These are phyloP conservation scores for Falciphora oryzae DNA, from an alignment of 2,329 filamentous ascomycete species.

Conservation along the genomic window DNA sequence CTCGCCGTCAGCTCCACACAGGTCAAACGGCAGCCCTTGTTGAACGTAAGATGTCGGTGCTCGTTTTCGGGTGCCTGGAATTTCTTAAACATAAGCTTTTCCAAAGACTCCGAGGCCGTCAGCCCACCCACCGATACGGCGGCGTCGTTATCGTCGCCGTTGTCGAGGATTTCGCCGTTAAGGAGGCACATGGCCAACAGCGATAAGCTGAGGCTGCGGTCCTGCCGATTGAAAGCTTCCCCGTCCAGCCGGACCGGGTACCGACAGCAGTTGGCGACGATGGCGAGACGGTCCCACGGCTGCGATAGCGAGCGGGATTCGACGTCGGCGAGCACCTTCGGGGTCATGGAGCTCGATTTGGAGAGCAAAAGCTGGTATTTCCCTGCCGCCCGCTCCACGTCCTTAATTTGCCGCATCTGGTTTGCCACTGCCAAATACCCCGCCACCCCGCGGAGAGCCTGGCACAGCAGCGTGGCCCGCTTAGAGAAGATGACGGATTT, in stretches of 20 bases:
- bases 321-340: slow-evolving; percentile 21
- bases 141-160: slow-evolving; percentile 15
- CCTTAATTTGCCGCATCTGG: slow-evolving; percentile 3
- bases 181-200: slow-evolving; percentile 24
- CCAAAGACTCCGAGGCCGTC: slow-evolving; percentile 13
- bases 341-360: slow-evolving; percentile 21
- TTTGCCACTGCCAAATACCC: too few relatives aligned
- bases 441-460: neutral
- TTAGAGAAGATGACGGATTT: neutral
- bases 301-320: slow-evolving; percentile 15
- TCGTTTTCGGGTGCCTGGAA: slow-evolving; percentile 16
- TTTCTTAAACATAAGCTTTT: slow-evolving; percentile 16
- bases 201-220: slow-evolving; percentile 21
- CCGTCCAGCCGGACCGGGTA: slow-evolving; percentile 22
- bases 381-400: slow-evolving; percentile 20
- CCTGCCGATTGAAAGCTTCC: slow-evolving; percentile 13
- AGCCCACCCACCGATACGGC: neutral
- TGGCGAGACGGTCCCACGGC: slow-evolving; percentile 13
- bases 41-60: slow-evolving; percentile 18
- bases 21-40: slow-evolving; percentile 22
- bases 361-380: slow-evolving; percentile 21
- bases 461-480: neutral
- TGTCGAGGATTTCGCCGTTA: slow-evolving; percentile 27
- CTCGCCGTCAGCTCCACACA: slow-evolving; percentile 14
- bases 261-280: slow-evolving; percentile 26